A percentile compares a stretch with the other conserved stretches of the same genome.
These are phyloP conservation scores for Phaeosphaeria sp. DNA, from an alignment of 2,329 filamentous ascomycete genomes.

Conservation along the genomic window DNA sequence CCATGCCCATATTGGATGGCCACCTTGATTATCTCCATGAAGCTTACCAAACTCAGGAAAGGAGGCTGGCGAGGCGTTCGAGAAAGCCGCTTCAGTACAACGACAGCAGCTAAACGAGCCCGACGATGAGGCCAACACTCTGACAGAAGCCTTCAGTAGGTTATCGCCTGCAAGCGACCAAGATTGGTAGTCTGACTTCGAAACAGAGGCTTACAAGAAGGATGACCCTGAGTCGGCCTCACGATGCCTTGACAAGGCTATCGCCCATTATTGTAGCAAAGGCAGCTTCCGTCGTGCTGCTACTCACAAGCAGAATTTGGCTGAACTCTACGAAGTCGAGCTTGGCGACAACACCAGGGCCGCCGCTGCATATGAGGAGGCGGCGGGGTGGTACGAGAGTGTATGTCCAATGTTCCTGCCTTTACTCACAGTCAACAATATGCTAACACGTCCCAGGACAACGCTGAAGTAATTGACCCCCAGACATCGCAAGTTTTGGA, in stretches of 20 bases:
- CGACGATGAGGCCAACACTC: slow-evolving; percentile 87
- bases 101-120: slow-evolving; percentile 83
- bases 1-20: background rate
- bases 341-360: slow-evolving; percentile 79
- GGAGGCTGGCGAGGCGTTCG: slow-evolving; percentile 86
- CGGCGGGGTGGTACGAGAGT: slow-evolving; percentile 83
- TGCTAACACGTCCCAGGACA: slow-evolving; percentile 40
- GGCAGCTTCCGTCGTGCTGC: slow-evolving; percentile 92
- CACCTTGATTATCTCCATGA: background rate
- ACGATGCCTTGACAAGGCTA: slow-evolving; percentile 77
- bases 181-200: slow-evolving; percentile 12
- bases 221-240: slow-evolving; percentile 83
- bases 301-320: slow-evolving; percentile 86
- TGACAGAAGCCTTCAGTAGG: slow-evolving; percentile 82
- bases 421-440: background rate
- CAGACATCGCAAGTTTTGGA: slow-evolving; percentile 14
- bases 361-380: slow-evolving; percentile 81
- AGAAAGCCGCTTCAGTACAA: slow-evolving; percentile 82
- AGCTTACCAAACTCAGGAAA: slow-evolving; percentile 63
- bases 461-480: slow-evolving; percentile 39
- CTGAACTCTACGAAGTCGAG: slow-evolving; percentile 84
- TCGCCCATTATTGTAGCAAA: slow-evolving; percentile 84
- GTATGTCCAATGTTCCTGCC: slow-evolving; percentile 28
- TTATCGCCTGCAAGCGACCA: background rate
- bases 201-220: slow-evolving; percentile 78